Conservation (phyloP, 1,284 basidiomycete genomes). For the Apiotrichum gamsii region DNA sequence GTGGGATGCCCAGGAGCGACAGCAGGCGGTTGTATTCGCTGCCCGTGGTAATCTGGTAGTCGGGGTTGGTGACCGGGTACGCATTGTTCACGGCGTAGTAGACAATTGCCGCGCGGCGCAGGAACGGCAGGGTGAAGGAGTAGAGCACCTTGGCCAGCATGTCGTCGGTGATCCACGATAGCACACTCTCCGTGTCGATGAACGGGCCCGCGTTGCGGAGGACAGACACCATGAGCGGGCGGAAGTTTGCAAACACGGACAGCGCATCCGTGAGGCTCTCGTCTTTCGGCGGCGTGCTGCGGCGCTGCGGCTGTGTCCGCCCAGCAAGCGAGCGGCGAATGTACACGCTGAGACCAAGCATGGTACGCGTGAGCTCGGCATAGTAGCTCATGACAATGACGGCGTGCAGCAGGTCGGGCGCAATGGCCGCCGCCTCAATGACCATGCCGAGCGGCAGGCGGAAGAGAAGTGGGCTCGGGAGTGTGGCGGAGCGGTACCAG, state of each 20-base stretch:
- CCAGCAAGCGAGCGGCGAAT: constrained; percentile 40
- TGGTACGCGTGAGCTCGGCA: constrained; percentile 73
- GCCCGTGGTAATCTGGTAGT: constrained; percentile 48
- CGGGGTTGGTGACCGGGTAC: constrained; percentile 55
- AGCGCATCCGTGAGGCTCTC: constrained; percentile 29
- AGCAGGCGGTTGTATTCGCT: constrained; percentile 73
- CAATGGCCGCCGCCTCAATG: constrained; percentile 78
- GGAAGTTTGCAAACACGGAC: constrained; percentile 31
- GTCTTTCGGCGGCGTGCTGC: constrained; percentile 45
- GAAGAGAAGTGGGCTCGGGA: constrained; percentile 69
- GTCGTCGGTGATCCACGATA: constrained; percentile 39
- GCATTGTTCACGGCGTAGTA: constrained; percentile 62
- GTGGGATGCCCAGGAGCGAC: constrained; percentile 67
- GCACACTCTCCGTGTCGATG: constrained; percentile 32
- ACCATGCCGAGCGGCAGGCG: constrained; percentile 82
- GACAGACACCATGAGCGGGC: constrained; percentile 45
- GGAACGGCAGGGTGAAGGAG: constrained; percentile 83
- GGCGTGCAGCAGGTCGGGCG: constrained; percentile 78
- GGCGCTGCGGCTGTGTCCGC: constrained; percentile 27
- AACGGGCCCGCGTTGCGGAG: constrained; percentile 40
- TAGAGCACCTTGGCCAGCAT: constrained; percentile 76
- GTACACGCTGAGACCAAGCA: constrained; percentile 61
- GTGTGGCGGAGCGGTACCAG: constrained; percentile 72
- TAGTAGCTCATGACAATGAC: constrained; percentile 81
- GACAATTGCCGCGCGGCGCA: constrained; percentile 82